Base-by-base conservation (phyloP, 2,329 filamentous ascomycete species). In the Stagonosporopsis chrysanthemi region DNA sequence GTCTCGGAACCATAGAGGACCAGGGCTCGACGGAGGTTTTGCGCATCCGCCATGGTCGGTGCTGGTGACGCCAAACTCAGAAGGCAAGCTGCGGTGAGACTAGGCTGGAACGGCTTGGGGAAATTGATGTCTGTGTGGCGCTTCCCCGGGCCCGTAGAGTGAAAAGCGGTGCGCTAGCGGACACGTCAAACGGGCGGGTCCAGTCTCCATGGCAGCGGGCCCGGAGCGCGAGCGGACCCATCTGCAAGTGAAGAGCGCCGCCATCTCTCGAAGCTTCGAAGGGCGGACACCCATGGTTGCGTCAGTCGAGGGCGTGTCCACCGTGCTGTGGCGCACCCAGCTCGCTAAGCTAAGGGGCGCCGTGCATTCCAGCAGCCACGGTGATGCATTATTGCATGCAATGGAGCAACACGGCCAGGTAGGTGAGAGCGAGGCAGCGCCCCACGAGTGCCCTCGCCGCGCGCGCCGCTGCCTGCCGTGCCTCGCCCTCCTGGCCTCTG, bases 1-100 rank as follows among this genome's bases (percentile, higher is more conserved):
- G 93, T 98, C 80, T 99, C 95, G 36, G 94, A 96, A 52, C 92
- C 95, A 78, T 97, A 99, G 31, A 96, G 83, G 56, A 99, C 83
- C 64, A 96, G 84, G 48, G 84, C 86, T 39, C 79, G 83, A 65
- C 73, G 72, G 47, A 62, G 54, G 39, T 63, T 63, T 53, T 63
- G 61, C 19, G 63, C 48, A 54, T 53, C 56, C 23, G 54, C 56
- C 66, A 71, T 71, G 62, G 63, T 54, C 47, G 52, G 59, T 47
- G 59, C 53, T 55, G 45, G 53, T 55, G 45, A 44, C 52, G 52
- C 51, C 47, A 54, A 48, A 47, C 50, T 54, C 43, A 38, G 47
- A 42, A 43, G 31, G 50, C 56, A 51, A 51, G 47, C 44, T 60
- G 58, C 59, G 53, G 63, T 63, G 60, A 65, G 65, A 46, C 65